A percentile compares a stretch with the other conserved stretches of the same genome.
Evolutionary conservation across 495 filamentous ascomycete species (phyloP).

Genomic region (Penicillium paradoxum): DNA sequence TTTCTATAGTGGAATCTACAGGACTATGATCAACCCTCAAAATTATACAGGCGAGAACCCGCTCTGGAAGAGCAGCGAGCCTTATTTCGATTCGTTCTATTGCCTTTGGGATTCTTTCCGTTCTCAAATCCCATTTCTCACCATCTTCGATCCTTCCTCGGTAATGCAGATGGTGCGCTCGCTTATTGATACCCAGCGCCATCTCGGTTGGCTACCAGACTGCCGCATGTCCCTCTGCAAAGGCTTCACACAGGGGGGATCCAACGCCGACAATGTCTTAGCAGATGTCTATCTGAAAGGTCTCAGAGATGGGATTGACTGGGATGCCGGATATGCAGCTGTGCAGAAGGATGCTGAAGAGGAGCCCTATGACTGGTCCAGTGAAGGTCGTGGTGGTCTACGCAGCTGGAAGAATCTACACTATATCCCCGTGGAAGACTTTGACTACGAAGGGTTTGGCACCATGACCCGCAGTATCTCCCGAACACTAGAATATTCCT

Average conservation of each 20-base stretch:
- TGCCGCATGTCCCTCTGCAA: conserved; percentile 67
- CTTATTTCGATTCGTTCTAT: conserved; percentile 53
- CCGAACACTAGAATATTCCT: conserved; percentile 65
- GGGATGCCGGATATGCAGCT: conserved; percentile 62
- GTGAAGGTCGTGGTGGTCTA: conserved; percentile 70
- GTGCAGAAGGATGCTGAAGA: conserved; percentile 66
- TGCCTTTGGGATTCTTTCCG: conserved; percentile 63
- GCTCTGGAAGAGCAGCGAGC: conserved; percentile 61
- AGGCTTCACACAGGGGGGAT: conserved; percentile 66
- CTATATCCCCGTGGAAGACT: conserved; percentile 66
- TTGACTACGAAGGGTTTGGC: conserved; percentile 67
- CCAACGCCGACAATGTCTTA: conserved; percentile 69
- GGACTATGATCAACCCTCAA: conserved; percentile 64
- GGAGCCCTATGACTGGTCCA: conserved; percentile 61
- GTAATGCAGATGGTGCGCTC: conserved; percentile 63
- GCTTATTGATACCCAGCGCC: conserved; percentile 65
- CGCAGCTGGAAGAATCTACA: conserved; percentile 61
- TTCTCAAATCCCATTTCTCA: conserved; percentile 59
- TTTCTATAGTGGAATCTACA: conserved; percentile 53
- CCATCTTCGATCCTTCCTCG: conserved; percentile 57
- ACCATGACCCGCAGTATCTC: conserved; percentile 67
- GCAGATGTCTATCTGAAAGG: conserved; percentile 74
- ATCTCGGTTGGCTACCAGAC: conserved; percentile 65
- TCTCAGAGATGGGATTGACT: conserved; percentile 56
- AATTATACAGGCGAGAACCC: conserved; percentile 75